These are phyloP conservation scores for Paramecium octaurelia DNA, from an alignment of 73 alveolate genomes.

Conservation along the genomic window DNA sequence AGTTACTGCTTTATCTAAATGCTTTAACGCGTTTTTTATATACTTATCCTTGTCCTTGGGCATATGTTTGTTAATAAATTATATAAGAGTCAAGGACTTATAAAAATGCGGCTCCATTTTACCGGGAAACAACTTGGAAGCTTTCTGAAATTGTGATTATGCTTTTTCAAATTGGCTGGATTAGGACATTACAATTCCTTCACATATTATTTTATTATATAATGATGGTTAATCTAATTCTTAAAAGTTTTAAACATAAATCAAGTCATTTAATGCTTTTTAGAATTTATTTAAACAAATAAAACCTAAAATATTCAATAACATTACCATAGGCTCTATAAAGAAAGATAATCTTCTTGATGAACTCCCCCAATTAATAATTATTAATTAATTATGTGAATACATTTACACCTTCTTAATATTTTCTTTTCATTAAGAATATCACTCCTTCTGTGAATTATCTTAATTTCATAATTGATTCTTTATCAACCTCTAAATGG, in stretches of 20 bases:
- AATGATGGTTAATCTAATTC: constrained; percentile 60
- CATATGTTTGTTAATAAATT: constrained; percentile 12
- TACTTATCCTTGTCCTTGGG: constrained; percentile 27
- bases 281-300: constrained; percentile 69
- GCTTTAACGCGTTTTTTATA: constrained; percentile 54
- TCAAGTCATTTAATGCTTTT: constrained; percentile 71
- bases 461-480: constrained; percentile 64
- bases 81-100: constrained; percentile 40
- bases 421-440: constrained; percentile 77
- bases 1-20: constrained; percentile 57
- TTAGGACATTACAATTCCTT: constrained; percentile 55
- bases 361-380: constrained; percentile 51
- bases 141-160: constrained; percentile 44
- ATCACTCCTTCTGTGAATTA: constrained; percentile 80
- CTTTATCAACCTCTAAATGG: constrained; percentile 64
- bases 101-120: constrained; percentile 48
- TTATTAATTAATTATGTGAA: constrained; percentile 62
- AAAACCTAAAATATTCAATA: constrained; percentile 4
- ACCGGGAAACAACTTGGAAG: constrained; percentile 46
- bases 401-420: constrained; percentile 69
- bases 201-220: constrained; percentile 65
- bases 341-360: constrained; percentile 60
- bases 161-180: constrained; percentile 36
- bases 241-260: constrained; percentile 51
- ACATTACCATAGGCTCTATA: constrained; percentile 79